Percentiles rank a stretch among this genome's conserved stretches.
These are phyloP conservation scores for Bipolaris oryzae DNA, from an alignment of 2,329 filamentous ascomycete species.

Conservation along the genomic window DNA sequence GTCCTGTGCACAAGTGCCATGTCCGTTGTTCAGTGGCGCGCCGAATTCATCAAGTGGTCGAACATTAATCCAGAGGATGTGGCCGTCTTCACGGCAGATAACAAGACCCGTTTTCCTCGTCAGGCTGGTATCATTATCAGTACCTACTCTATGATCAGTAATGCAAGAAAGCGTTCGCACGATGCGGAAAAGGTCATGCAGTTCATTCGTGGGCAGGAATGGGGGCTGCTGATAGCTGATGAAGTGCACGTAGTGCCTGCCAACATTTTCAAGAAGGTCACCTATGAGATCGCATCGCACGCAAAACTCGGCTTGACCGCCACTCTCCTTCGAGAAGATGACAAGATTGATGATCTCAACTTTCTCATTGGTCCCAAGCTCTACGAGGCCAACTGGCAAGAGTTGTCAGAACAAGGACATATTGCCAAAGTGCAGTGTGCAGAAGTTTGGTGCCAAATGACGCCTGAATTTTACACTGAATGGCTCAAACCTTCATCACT, in stretches of 20 bases:
- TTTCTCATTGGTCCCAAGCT: conserved; percentile 97
- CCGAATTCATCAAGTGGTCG: conserved; percentile 99
- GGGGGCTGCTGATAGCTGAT: conserved; percentile 96
- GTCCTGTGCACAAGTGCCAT: conserved; percentile 96
- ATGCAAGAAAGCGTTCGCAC: conserved; percentile 83
- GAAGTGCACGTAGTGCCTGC: conserved; percentile 98
- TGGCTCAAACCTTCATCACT: conserved; percentile 73
- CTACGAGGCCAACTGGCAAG: conserved; percentile 99
- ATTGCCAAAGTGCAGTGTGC: conserved; percentile 98
- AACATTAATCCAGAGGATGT: conserved; percentile 95
- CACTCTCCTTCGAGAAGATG: conserved; percentile 91
- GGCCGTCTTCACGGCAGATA: conserved; percentile 91
- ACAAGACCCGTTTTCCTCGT: conserved; percentile 82
- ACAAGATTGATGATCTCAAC: conserved; percentile 97
- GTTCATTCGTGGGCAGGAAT: conserved; percentile 86
- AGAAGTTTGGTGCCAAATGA: conserved; percentile 99
- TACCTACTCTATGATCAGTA: conserved; percentile 98
- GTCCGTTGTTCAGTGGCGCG: conserved; percentile 96
- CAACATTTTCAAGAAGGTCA: conserved; percentile 94
- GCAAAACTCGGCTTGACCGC: conserved; percentile 94
- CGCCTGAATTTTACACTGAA: conserved; percentile 95
- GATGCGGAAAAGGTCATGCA: conserved; percentile 98
- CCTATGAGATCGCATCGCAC: conserved; percentile 89
- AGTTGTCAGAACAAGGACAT: conserved; percentile 93
- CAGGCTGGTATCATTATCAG: conserved; percentile 96